Percentiles rank a stretch among this genome's conserved stretches.
Evolutionary conservation across 2,329 filamentous ascomycete genomes (phyloP).

Genomic region (Pseudogymnoascus sp.): DNA sequence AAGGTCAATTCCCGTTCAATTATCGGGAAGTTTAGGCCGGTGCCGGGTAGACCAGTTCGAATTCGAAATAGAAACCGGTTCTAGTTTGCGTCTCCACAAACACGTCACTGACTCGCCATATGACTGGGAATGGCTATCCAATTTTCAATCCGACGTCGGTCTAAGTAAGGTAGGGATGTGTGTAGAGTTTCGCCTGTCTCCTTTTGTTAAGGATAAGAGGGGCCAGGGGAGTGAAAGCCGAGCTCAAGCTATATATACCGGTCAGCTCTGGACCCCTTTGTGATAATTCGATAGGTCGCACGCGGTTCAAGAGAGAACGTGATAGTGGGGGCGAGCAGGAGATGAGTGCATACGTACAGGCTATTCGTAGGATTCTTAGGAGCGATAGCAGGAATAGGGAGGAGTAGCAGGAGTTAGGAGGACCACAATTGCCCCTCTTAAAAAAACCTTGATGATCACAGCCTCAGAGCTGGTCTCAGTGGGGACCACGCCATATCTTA

Average conservation of each 20-base stretch:
- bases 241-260: slow-evolving; percentile 1
- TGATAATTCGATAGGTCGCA: neutral
- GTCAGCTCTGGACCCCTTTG: slow-evolving; percentile 4
- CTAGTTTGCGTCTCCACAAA: slow-evolving; percentile 8
- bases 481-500: slow-evolving; percentile 6
- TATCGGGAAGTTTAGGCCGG: neutral
- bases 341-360: neutral
- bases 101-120: slow-evolving; percentile 6
- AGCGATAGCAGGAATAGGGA: neutral
- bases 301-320: neutral
- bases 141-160: neutral
- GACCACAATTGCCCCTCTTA: slow-evolving; percentile 3
- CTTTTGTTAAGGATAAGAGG: neutral
- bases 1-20: neutral
- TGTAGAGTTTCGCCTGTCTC: slow-evolving; percentile 1
- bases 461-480: slow-evolving; percentile 1
- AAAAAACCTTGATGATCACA: slow-evolving; percentile 8
- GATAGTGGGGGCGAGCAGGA: neutral
- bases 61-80: neutral
- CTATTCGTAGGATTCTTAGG: neutral
- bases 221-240: neutral
- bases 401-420: neutral
- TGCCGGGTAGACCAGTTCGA: neutral
- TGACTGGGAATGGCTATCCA: neutral
- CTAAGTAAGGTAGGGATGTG: neutral